Percentiles rank a stretch among this genome's conserved stretches.
Evolutionary conservation across 1,284 basidiomycete genomes (phyloP).

Genomic region (Thecaphora frezii): DNA sequence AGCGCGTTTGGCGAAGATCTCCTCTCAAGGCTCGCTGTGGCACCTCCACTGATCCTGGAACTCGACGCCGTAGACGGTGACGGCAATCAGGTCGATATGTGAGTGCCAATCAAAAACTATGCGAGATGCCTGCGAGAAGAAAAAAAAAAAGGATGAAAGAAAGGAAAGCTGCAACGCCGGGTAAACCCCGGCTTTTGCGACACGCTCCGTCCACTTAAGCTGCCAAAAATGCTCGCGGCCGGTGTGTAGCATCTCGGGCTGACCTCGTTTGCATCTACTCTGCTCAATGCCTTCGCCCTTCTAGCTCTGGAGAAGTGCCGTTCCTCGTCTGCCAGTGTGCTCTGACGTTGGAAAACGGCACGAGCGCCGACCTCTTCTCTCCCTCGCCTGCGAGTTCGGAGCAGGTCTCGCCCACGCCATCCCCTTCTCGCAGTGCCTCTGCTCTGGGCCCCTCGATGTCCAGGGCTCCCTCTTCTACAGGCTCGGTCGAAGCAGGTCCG

Average conservation of each 20-base stretch:
- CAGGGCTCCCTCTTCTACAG: constrained; percentile 7
- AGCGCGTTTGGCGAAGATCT: constrained; percentile 39
- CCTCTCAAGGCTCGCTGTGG: constrained; percentile 34
- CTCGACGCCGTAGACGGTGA: constrained; percentile 22
- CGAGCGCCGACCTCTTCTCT: constrained; percentile 21
- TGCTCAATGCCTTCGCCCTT: neutral
- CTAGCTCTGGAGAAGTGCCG: constrained; percentile 21
- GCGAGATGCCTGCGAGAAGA: no score
- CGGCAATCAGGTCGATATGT: constrained; percentile 6
- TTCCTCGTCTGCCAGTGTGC: constrained; percentile 42
- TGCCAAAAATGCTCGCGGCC: no score
- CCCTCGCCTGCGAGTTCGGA: constrained; percentile 1
- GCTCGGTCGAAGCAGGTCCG: constrained; percentile 9
- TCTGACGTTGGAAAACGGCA: constrained; percentile 23
- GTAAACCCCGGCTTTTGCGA: no score
- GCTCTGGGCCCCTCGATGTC: neutral
- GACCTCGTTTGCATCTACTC: neutral
- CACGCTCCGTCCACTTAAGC: no score
- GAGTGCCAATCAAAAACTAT: no score
- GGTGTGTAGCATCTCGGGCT: no score
- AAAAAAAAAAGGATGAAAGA: no score
- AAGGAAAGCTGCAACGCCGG: no score
- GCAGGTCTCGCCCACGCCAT: neutral
- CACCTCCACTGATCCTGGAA: constrained; percentile 39
- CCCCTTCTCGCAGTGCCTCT: neutral